A percentile compares a stretch with the other conserved stretches of the same genome.
phyloP scores from a whole-genome alignment of 345 rosid genomes.

The Psidium guajava region DNA sequence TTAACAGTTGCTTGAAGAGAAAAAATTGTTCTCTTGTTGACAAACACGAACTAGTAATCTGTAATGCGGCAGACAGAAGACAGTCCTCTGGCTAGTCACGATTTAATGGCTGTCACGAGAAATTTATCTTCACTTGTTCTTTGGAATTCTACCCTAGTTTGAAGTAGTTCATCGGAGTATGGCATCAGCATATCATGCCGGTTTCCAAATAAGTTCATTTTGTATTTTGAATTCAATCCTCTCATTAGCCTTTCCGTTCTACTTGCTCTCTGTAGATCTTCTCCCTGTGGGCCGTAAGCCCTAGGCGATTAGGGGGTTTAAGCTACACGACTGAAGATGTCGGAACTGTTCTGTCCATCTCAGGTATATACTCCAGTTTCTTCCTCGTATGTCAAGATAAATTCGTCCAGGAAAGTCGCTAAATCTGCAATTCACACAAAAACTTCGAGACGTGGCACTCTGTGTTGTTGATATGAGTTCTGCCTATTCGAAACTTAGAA shows the following conservation, averaged over 20 bases:
- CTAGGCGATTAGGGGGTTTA: slow-evolving; percentile 61
- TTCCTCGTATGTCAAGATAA: not conserved
- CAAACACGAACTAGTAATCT: not conserved
- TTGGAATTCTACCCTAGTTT: not conserved
- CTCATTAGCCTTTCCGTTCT: not conserved
- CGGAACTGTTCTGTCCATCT: slow-evolving; percentile 65
- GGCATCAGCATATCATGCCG: not conserved
- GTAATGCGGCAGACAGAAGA: not conserved
- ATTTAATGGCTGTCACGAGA: not conserved
- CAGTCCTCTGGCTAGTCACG: not conserved
- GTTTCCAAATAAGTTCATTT: not conserved
- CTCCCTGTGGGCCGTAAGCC: slow-evolving; percentile 88
- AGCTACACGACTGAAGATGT: slow-evolving; percentile 51
- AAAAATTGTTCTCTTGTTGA: not conserved
- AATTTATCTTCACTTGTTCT: not conserved
- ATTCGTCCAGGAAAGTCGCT: not conserved
- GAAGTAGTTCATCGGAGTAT: not conserved
- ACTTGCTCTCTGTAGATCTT: slow-evolving; percentile 36
- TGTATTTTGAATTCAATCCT: not conserved
- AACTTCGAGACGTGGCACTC: not conserved
- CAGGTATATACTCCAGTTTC: slow-evolving; percentile 34
- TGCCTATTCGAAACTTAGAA: not conserved
- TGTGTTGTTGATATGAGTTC: not conserved
- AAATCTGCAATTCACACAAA: not conserved
- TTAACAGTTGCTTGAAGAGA: not conserved